Evolutionary conservation across 164 flowering plant species (phyloP).

Genomic region (Pachysandra terminalis): DNA sequence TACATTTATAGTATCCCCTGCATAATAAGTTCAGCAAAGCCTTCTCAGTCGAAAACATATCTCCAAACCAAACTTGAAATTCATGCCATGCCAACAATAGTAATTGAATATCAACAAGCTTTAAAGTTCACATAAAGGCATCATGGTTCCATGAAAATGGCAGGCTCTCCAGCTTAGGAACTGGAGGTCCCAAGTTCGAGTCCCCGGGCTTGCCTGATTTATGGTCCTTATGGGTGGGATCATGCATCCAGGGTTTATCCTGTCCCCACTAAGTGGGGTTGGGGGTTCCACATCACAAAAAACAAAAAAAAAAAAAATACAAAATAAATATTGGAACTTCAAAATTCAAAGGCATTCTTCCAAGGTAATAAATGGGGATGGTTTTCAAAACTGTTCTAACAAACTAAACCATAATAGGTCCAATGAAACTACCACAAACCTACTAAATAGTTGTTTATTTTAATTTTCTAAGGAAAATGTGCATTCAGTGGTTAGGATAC

Average conservation of each 20-base stretch:
- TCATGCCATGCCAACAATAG: too few relatives aligned
- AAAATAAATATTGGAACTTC: too few relatives aligned
- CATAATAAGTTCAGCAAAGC: constrained; percentile 20
- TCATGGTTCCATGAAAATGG: too few relatives aligned
- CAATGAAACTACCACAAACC: neutral
- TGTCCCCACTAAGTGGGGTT: too few relatives aligned
- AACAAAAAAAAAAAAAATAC: too few relatives aligned
- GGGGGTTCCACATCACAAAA: too few relatives aligned
- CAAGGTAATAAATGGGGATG: neutral
- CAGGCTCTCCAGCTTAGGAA: too few relatives aligned
- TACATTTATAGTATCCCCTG: constrained; percentile 96
- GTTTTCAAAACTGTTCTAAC: constrained; percentile 2
- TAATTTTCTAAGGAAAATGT: neutral
- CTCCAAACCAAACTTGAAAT: neutral
- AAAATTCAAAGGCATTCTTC: neutral
- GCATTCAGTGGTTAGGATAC: neutral
- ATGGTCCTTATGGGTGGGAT: too few relatives aligned
- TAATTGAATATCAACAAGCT: neutral
- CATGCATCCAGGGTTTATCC: too few relatives aligned
- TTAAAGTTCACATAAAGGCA: neutral
- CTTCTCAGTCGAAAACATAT: neutral
- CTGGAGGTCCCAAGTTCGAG: too few relatives aligned
- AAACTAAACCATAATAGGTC: neutral
- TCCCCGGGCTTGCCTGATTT: too few relatives aligned
- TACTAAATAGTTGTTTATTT: neutral